Evolutionary conservation across 495 filamentous ascomycete species (phyloP).

Genomic region (Penicillium parvum): DNA sequence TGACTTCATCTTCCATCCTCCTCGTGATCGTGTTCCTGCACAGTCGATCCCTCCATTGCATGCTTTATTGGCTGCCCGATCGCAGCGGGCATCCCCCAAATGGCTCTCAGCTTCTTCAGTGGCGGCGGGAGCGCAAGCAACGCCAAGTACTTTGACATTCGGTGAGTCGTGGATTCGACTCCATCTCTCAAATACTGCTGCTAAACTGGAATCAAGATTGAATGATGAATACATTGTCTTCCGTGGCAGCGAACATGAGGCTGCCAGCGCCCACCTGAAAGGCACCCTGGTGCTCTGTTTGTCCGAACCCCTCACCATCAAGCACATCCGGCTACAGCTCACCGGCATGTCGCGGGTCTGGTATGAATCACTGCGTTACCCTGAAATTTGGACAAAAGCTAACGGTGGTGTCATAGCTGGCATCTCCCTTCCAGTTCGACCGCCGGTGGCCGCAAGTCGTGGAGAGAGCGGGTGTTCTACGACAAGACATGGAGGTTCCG

Average conservation of each 20-base stretch:
- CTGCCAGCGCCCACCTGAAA: slow-evolving; percentile 67
- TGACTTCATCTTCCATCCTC: neutral
- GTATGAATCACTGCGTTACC: slow-evolving; percentile 39
- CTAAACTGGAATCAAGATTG: slow-evolving; percentile 46
- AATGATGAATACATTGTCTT: slow-evolving; percentile 77
- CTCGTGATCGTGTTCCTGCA: neutral
- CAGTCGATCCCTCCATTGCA: neutral
- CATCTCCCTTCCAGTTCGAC: slow-evolving; percentile 43
- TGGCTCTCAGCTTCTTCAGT: slow-evolving; percentile 52
- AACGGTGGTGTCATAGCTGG: slow-evolving; percentile 35
- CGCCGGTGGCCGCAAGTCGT: slow-evolving; percentile 42
- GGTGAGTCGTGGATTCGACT: slow-evolving; percentile 30
- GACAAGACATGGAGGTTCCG: slow-evolving; percentile 53
- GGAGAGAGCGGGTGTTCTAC: slow-evolving; percentile 53
- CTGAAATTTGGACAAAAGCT: slow-evolving; percentile 1
- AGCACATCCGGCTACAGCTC: slow-evolving; percentile 66
- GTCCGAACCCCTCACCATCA: slow-evolving; percentile 61
- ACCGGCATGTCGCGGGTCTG: slow-evolving; percentile 66
- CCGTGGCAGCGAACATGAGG: slow-evolving; percentile 69
- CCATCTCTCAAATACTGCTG: neutral
- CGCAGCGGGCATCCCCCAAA: slow-evolving; percentile 25
- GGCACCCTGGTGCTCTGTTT: slow-evolving; percentile 74
- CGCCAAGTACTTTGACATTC: slow-evolving; percentile 55
- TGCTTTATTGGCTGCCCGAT: slow-evolving; percentile 15
- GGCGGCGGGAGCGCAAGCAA: slow-evolving; percentile 43